These are phyloP conservation scores for Leishmania turanica DNA, from an alignment of 208 protist genomes.

Conservation along the genomic window DNA sequence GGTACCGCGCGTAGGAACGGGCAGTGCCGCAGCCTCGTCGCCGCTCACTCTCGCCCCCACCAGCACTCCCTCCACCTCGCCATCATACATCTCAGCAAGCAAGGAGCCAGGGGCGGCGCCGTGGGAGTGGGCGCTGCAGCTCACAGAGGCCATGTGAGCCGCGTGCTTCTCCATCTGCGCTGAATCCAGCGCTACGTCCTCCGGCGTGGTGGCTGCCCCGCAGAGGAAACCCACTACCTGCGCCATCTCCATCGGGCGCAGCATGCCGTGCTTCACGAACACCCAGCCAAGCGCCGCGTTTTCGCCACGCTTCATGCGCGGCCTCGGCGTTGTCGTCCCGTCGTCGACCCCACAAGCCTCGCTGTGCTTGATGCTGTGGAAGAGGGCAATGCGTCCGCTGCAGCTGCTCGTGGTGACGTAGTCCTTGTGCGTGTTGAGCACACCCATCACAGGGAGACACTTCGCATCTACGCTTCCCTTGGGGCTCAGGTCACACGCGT, in stretches of 20 bases:
- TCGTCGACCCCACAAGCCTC: constrained; percentile 4
- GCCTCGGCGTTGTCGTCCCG: constrained; percentile 9
- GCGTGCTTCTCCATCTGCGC: constrained; percentile 28
- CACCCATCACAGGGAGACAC: constrained; percentile 69
- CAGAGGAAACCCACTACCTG: constrained; percentile 64
- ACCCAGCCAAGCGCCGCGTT: constrained; percentile 81
- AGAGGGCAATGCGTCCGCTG: constrained; percentile 88
- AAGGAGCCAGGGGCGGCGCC: not conserved
- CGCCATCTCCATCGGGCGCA: constrained; percentile 62
- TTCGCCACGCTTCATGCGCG: constrained; percentile 63
- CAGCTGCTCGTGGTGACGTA: constrained; percentile 92
- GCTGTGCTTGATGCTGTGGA: constrained; percentile 50
- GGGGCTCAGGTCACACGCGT: constrained; percentile 77
- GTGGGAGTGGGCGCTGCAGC: not conserved
- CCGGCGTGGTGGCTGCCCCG: constrained; percentile 26
- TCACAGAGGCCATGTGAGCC: constrained; percentile 13
- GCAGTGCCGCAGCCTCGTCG: constrained; percentile 5
- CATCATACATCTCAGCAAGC: constrained; percentile 22
- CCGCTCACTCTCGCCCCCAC: constrained; percentile 6
- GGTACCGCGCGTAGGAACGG: constrained; percentile 47
- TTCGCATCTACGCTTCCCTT: constrained; percentile 78
- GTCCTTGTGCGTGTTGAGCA: constrained; percentile 75
- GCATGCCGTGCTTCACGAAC: constrained; percentile 78
- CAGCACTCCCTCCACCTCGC: constrained; percentile 69
- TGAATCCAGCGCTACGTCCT: constrained; percentile 30